Evolutionary conservation across 768 basidiomycete genomes (phyloP).

Genomic region (Podaxis pistillaris): DNA sequence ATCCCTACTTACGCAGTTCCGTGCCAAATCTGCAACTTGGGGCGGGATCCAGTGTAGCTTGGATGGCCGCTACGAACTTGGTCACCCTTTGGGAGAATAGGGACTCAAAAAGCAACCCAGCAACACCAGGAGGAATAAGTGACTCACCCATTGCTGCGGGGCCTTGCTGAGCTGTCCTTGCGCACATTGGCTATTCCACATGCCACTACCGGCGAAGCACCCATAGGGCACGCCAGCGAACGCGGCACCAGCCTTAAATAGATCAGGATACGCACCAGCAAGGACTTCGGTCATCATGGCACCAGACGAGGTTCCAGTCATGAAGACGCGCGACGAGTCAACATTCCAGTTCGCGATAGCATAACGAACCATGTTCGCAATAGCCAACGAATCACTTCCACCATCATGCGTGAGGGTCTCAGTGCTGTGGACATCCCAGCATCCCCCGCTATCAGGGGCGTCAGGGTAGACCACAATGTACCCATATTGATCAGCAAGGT

Average conservation of each 20-base stretch:
- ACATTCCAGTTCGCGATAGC: conserved; percentile 48
- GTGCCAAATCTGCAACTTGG: conserved; percentile 55
- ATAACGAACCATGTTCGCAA: conserved; percentile 45
- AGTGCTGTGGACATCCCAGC: conserved; percentile 52
- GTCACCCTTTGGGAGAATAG: conserved; percentile 32
- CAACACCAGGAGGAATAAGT: not conserved
- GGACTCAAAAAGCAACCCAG: not conserved
- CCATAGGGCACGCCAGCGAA: conserved; percentile 55
- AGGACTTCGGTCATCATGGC: conserved; percentile 64
- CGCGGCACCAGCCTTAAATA: conserved; percentile 47
- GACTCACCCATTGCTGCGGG: conserved; percentile 44
- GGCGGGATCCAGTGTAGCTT: conserved; percentile 50
- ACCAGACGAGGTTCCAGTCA: conserved; percentile 51
- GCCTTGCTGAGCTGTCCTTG: conserved; percentile 43
- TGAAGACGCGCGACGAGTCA: conserved; percentile 45
- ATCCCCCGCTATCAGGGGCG: conserved; percentile 41
- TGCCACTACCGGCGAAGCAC: conserved; percentile 47
- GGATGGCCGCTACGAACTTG: conserved; percentile 46
- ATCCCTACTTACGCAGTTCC: conserved; percentile 37
- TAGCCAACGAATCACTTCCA: conserved; percentile 53
- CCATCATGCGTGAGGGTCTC: conserved; percentile 53
- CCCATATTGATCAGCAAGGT: conserved; percentile 44
- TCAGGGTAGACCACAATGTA: conserved; percentile 54
- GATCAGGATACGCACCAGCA: conserved; percentile 51
- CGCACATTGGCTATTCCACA: conserved; percentile 50